Percentiles rank a stretch among this genome's conserved stretches.
Conservation (phyloP, 352 stramenopile genomes). For the Globisporangium sylvaticum region DNA sequence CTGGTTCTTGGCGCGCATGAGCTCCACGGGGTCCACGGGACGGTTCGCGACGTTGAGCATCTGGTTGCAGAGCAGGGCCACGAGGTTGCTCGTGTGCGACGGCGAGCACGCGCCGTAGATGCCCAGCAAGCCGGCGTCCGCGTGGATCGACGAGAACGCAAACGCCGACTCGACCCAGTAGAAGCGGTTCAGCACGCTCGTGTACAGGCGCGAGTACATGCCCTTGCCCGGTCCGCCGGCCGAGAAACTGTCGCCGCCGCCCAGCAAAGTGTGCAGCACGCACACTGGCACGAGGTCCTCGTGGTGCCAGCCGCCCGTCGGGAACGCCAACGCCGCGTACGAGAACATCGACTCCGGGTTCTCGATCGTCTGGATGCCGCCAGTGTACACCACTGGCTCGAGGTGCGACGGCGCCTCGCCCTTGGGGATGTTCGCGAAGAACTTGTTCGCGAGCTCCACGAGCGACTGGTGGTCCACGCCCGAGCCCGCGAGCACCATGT, state of each 20-base stretch:
- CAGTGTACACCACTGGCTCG: slow-evolving; percentile 55
- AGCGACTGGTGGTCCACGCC: slow-evolving; percentile 94
- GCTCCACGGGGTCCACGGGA: slow-evolving; percentile 80
- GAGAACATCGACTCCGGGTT: slow-evolving; percentile 78
- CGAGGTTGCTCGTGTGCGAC: slow-evolving; percentile 89
- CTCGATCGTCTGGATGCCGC: slow-evolving; percentile 59
- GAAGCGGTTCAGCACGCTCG: slow-evolving; percentile 95
- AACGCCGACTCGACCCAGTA: slow-evolving; percentile 98
- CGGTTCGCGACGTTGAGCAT: slow-evolving; percentile 86
- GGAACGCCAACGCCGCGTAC: slow-evolving; percentile 94
- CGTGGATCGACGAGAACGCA: slow-evolving; percentile 95
- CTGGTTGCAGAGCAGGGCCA: slow-evolving; percentile 92
- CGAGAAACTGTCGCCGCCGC: slow-evolving; percentile 97
- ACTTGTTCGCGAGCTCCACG: slow-evolving; percentile 84
- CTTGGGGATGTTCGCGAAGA: slow-evolving; percentile 77
- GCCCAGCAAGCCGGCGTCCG: slow-evolving; percentile 92
- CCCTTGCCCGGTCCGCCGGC: slow-evolving; percentile 98
- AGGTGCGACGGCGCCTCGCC: slow-evolving; percentile 31
- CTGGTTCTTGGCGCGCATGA: slow-evolving; percentile 97
- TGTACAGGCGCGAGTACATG: slow-evolving; percentile 99
- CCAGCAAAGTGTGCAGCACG: slow-evolving; percentile 97
- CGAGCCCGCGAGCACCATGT: slow-evolving; percentile 90
- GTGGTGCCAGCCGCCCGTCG: slow-evolving; percentile 95
- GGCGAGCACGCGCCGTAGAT: slow-evolving; percentile 90
- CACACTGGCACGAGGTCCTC: slow-evolving; percentile 94